Percentiles rank a stretch among this genome's conserved stretches.
phyloP scores from a whole-genome alignment of 352 stramenopile genomes.

The Globisporangium recalcitrans region DNA sequence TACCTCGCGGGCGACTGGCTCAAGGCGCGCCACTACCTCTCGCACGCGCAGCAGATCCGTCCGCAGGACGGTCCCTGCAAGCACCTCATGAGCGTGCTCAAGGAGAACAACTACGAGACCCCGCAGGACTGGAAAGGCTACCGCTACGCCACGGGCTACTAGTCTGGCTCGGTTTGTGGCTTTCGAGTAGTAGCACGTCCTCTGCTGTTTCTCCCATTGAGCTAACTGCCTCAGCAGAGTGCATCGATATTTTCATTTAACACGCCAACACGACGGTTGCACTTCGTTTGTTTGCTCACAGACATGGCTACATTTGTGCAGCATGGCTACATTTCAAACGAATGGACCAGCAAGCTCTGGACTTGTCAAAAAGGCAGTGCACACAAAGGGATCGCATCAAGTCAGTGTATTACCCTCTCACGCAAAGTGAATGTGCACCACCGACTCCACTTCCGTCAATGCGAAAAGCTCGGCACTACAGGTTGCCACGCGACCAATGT shows the following conservation, averaged over 20 bases:
- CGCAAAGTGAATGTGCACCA: no score
- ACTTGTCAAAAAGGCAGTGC: not conserved
- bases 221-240: not conserved
- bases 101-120: constrained; percentile 75
- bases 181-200: no score
- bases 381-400: not conserved
- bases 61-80: constrained; percentile 88
- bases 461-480: not conserved
- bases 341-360: not conserved
- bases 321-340: constrained; percentile 4
- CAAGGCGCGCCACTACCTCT: constrained; percentile 69
- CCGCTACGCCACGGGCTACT: constrained; percentile 82
- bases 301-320: not conserved
- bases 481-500: not conserved
- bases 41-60: constrained; percentile 65
- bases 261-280: not conserved
- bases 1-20: constrained; percentile 74
- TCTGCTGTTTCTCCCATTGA: no score
- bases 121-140: constrained; percentile 91
- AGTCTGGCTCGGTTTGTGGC: not conserved
- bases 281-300: not conserved
- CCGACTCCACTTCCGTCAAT: not conserved
- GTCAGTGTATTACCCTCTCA: not conserved
- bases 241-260: constrained; percentile 3
- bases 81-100: constrained; percentile 88